These are phyloP conservation scores for Tetramitus jugosus DNA, from an alignment of 208 protist species.

Conservation along the genomic window DNA sequence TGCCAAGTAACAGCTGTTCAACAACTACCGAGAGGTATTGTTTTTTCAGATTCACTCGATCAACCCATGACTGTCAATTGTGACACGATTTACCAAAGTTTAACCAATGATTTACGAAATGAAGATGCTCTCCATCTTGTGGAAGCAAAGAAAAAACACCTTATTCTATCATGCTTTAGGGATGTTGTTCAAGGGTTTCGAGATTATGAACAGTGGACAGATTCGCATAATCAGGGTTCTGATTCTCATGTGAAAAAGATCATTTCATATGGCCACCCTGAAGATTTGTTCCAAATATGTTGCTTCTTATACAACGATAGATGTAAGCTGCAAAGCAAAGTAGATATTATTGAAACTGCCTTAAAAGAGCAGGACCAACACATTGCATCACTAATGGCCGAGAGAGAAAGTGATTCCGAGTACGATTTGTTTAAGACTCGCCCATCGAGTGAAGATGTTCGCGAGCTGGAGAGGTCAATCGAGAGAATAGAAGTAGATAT, in stretches of 20 bases:
- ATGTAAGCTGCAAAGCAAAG: neutral
- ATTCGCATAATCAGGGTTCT: too few species aligned
- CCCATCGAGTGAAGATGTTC: neutral
- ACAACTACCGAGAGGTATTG: too few species aligned
- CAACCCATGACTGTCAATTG: too few species aligned
- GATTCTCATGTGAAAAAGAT: neutral
- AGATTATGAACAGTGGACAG: too few species aligned
- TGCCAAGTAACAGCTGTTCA: too few species aligned
- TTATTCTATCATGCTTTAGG: too few species aligned
- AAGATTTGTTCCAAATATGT: slow-evolving; percentile 17
- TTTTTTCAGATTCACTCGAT: too few species aligned
- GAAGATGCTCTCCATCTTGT: too few species aligned
- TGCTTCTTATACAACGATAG: slow-evolving; percentile 1
- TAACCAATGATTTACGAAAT: too few species aligned
- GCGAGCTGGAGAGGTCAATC: neutral
- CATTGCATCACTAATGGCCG: neutral
- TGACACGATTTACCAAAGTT: too few species aligned
- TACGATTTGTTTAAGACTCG: neutral
- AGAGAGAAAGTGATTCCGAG: neutral
- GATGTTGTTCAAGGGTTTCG: too few species aligned
- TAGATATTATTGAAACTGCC: neutral
- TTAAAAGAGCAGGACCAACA: neutral
- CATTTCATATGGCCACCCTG: slow-evolving; percentile 10
- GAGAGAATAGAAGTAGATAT: neutral
- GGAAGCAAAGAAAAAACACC: too few species aligned